Evolutionary conservation across 2,329 filamentous ascomycete genomes (phyloP).

Genomic region (Fusarium napiforme): DNA sequence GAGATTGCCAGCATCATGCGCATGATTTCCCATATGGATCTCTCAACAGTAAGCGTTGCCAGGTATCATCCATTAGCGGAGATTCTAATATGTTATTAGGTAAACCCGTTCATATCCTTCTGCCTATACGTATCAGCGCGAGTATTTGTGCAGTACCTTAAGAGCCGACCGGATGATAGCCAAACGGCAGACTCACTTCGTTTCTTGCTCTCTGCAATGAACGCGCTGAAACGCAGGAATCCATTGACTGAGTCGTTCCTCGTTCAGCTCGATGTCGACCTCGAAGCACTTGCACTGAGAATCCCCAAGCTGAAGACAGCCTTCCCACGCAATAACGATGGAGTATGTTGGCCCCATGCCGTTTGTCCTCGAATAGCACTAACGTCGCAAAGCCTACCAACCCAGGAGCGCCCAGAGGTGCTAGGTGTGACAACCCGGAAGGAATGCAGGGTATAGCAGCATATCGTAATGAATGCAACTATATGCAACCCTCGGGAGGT

Average conservation of each 20-base stretch:
- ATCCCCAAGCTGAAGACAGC: conserved; percentile 67
- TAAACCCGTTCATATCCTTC: conserved; percentile 96
- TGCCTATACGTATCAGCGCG: conserved; percentile 95
- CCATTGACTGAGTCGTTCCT: conserved; percentile 94
- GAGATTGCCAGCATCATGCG: conserved; percentile 97
- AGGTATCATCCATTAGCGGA: not conserved
- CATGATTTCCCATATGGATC: conserved; percentile 89
- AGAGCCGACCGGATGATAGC: conserved; percentile 86
- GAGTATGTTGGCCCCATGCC: conserved; percentile 54
- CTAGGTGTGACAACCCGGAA: conserved; percentile 51
- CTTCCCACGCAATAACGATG: conserved; percentile 64
- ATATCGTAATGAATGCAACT: conserved; percentile 58
- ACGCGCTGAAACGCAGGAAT: conserved; percentile 86
- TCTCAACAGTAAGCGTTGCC: conserved; percentile 74
- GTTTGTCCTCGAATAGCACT: conserved; percentile 17
- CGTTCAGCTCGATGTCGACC: conserved; percentile 90
- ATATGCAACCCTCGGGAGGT: conserved; percentile 54
- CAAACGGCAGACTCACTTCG: conserved; percentile 84
- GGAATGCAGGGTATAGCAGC: conserved; percentile 55
- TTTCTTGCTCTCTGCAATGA: conserved; percentile 91
- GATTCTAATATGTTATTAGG: conserved; percentile 61
- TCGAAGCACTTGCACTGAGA: conserved; percentile 76
- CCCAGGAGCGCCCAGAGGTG: conserved; percentile 26
- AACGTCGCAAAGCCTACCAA: conserved; percentile 46
- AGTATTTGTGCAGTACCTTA: conserved; percentile 97